These are phyloP conservation scores for Aspergillus nanangensis DNA, from an alignment of 495 filamentous ascomycete species.

Conservation along the genomic window DNA sequence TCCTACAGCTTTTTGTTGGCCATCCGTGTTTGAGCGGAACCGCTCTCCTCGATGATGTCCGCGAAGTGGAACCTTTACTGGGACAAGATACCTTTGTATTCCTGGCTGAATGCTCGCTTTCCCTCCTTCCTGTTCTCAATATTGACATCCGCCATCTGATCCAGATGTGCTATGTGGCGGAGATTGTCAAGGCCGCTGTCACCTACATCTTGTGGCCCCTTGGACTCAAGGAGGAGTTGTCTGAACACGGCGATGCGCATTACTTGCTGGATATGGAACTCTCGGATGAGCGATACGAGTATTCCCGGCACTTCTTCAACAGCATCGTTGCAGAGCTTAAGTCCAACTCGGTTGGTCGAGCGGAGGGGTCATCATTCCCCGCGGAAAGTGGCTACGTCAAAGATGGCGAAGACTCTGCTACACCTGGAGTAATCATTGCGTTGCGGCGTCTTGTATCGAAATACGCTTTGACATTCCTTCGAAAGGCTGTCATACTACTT, in stretches of 20 bases:
- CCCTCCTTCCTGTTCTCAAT: conserved; percentile 64
- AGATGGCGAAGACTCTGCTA: conserved; percentile 38
- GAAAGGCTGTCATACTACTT: conserved; percentile 78
- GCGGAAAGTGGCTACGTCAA: conserved; percentile 41
- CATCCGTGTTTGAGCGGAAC: conserved; percentile 42
- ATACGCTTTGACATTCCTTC: conserved; percentile 85
- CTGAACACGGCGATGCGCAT: conserved; percentile 25
- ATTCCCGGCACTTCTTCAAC: conserved; percentile 38
- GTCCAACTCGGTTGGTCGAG: conserved; percentile 40
- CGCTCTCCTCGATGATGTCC: conserved; percentile 37
- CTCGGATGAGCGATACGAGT: conserved; percentile 24
- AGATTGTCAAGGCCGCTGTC: conserved; percentile 72
- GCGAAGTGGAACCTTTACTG: conserved; percentile 63
- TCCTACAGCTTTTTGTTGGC: conserved; percentile 69
- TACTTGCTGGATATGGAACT: conserved; percentile 24
- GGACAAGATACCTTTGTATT: conserved; percentile 80
- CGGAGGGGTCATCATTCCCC: conserved; percentile 37
- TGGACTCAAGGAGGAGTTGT: conserved; percentile 37
- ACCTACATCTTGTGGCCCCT: conserved; percentile 43
- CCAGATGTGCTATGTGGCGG: conserved; percentile 85
- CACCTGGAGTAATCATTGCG: conserved; percentile 35
- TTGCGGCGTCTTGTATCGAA: conserved; percentile 57
- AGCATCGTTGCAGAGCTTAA: conserved; percentile 38
- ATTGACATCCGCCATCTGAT: conserved; percentile 80
- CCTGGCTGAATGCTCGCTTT: conserved; percentile 67